phyloP scores from a whole-genome alignment of 148 eudicot species.

The Gaultheria prostrata region DNA sequence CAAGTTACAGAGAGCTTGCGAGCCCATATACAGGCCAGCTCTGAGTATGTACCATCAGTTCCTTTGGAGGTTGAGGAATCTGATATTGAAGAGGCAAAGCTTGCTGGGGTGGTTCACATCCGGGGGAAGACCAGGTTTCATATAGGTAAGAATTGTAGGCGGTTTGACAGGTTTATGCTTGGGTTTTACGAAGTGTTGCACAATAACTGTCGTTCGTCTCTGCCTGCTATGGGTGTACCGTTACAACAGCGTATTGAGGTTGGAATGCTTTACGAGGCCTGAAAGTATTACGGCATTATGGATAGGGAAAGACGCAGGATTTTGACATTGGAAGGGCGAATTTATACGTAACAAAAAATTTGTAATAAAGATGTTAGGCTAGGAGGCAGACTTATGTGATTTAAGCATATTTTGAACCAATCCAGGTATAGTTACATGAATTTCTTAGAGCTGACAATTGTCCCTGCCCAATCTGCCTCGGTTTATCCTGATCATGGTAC shows the following conservation, averaged over 20 bases:
- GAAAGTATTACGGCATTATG: neutral
- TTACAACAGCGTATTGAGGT: slow-evolving; percentile 48
- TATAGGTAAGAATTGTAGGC: slow-evolving; percentile 40
- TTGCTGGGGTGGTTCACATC: slow-evolving; percentile 56
- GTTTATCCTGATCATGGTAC: neutral
- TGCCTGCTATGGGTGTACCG: slow-evolving; percentile 53
- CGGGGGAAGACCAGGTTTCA: slow-evolving; percentile 69
- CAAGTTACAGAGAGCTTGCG: slow-evolving; percentile 39
- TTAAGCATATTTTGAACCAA: neutral
- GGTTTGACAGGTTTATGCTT: slow-evolving; percentile 63
- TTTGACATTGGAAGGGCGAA: neutral
- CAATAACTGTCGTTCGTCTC: slow-evolving; percentile 55
- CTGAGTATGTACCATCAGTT: slow-evolving; percentile 8
- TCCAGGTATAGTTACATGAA: neutral
- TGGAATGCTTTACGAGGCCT: slow-evolving; percentile 59
- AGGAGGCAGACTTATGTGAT: neutral
- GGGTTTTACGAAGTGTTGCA: slow-evolving; percentile 64
- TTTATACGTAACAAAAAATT: neutral
- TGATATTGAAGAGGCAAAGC: slow-evolving; percentile 45
- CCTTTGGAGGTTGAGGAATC: slow-evolving; percentile 25
- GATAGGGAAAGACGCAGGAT: neutral
- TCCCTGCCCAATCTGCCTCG: neutral
- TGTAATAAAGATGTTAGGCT: neutral
- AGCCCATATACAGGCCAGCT: slow-evolving; percentile 29
- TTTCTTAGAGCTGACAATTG: neutral